Conservation (phyloP, 768 basidiomycete species). For the Hemileccinum rubropunctum region DNA sequence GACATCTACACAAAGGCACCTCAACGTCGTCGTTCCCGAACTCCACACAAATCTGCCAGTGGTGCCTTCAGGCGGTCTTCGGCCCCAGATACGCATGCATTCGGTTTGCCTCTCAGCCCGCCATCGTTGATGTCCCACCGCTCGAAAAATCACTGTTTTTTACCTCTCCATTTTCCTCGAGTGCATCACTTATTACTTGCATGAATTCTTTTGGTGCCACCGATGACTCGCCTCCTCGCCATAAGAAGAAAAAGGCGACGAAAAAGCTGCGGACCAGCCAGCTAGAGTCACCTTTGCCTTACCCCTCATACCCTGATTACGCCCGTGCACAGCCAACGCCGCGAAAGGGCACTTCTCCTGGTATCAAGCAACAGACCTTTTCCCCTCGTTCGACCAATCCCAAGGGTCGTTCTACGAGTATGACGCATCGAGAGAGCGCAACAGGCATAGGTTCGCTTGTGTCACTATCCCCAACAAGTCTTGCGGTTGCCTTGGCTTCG, state of each 20-base stretch:
- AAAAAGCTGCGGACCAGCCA: conserved; percentile 4
- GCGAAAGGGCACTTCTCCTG: background rate
- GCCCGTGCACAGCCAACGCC: background rate
- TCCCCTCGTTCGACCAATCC: conserved; percentile 9
- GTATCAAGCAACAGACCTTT: background rate
- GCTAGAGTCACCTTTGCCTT: conserved; percentile 19
- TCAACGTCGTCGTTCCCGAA: conserved; percentile 12
- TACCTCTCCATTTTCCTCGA: conserved; percentile 25
- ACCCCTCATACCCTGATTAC: conserved; percentile 20
- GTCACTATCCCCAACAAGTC: conserved; percentile 23
- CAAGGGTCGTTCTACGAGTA: conserved; percentile 6
- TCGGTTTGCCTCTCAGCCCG: conserved; percentile 54
- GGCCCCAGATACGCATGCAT: conserved; percentile 30
- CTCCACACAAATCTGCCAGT: background rate
- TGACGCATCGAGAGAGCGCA: conserved; percentile 1
- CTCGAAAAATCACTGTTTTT: conserved; percentile 59
- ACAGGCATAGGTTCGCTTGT: conserved; percentile 11
- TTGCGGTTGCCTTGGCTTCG: conserved; percentile 21
- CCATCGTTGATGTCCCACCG: conserved; percentile 55
- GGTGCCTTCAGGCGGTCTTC: conserved; percentile 10
- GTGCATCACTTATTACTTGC: conserved; percentile 13
- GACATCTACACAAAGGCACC: conserved; percentile 21
- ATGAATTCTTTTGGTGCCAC: background rate
- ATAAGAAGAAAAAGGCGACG: conserved; percentile 1
- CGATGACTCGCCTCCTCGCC: background rate